Evolutionary conservation across 495 filamentous ascomycete genomes (phyloP), one percentile per base, ranked within the genome.

Genomic region (Penicillium desertorum): DNA sequence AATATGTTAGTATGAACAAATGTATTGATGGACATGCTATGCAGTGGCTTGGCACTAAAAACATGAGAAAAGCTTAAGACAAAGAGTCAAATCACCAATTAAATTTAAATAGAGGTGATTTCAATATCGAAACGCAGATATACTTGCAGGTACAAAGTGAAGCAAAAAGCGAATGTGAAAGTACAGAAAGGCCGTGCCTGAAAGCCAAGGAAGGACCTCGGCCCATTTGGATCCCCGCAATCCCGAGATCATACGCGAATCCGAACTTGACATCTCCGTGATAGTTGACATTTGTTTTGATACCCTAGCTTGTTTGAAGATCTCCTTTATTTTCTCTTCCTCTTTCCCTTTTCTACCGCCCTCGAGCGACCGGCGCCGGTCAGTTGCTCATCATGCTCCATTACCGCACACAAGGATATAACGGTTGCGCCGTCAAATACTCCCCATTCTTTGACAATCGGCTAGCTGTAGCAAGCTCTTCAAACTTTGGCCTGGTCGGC

Each of bases 371-470:
- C 48, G 57, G 59, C 30, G 48, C 44, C 47, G 61, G 52, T 58
- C 58, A 22, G 37, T 47, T 45, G 25, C 39, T 44, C 64, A 64
- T 53, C 55, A 96, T 98, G 93, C 86, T 97, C 60, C 90, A 96
- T 72, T 96, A 86, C 75, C 88, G 88, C 61, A 98, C 94, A 22
- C 82, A 89, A 62, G 93, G 92, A 72, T 96, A 85, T 83, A 94
- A 96, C 71, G 93, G 92, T 62, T 95, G 92, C 72, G 87, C 88
- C 62, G 90, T 96, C 65, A 96, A 96, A 73, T 98, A 96, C 80
- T 97, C 93, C 20, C 92, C 94, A 36, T 98, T 96, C 80, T 94
- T 93, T 79, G 93, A 97, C 76, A 92, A 88, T 49, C 87, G 92
- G 34, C 81, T 98, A 23, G 95, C 94, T 46, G 89, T 95, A 58